Evolutionary conservation across 2,329 filamentous ascomycete genomes (phyloP).

Genomic region (Colletotrichum incanum): DNA sequence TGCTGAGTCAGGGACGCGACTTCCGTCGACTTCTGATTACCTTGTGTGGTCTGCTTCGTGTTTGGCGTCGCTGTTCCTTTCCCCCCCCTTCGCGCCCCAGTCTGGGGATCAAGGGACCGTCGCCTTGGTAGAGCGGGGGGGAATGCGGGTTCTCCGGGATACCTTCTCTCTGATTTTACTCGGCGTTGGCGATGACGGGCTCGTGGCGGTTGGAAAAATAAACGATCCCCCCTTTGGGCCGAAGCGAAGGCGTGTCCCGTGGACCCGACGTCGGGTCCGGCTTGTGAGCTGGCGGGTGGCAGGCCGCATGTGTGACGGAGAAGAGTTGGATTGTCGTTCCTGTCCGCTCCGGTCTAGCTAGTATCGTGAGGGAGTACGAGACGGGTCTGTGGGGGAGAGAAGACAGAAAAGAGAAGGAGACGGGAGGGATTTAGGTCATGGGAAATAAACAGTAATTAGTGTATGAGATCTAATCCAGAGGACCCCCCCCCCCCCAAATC

Average conservation of each 20-base stretch:
- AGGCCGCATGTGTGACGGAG: background rate
- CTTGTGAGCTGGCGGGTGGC: background rate
- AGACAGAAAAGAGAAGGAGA: background rate
- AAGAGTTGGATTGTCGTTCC: background rate
- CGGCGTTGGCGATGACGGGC: too few relatives aligned
- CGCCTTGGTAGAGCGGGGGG: too few relatives aligned
- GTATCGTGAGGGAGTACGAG: background rate
- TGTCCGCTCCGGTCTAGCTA: background rate
- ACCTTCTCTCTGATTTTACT: background rate
- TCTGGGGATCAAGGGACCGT: too few relatives aligned
- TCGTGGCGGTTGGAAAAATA: too few relatives aligned
- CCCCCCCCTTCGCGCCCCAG: too few relatives aligned
- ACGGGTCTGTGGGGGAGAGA: background rate
- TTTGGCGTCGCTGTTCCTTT: too few relatives aligned
- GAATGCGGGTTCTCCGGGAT: too few relatives aligned
- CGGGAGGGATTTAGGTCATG: background rate
- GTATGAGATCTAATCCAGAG: background rate
- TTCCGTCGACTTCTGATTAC: too few relatives aligned
- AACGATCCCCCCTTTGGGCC: too few relatives aligned
- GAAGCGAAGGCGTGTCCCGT: background rate
- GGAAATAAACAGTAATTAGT: background rate
- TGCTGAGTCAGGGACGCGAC: background rate
- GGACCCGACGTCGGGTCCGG: too few relatives aligned
- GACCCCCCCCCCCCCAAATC: too few relatives aligned
- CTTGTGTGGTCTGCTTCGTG: background rate